Percentiles rank a stretch among this genome's conserved stretches.
phyloP scores from a whole-genome alignment of 1,284 basidiomycete genomes.

The Trametes sp. region DNA sequence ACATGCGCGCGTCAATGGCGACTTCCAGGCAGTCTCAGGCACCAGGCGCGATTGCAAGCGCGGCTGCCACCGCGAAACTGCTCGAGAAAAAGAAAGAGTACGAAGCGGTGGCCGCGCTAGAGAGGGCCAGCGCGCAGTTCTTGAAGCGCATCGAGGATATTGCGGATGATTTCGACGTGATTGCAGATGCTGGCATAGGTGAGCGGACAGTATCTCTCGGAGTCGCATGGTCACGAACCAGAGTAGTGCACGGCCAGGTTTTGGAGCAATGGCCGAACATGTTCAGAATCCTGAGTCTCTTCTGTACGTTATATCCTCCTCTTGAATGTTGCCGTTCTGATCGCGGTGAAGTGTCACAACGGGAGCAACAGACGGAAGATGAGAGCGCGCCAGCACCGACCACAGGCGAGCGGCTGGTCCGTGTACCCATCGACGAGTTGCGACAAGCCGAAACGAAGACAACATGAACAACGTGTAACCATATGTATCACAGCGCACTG shows the following conservation, averaged over 20 bases:
- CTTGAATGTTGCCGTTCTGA: background rate
- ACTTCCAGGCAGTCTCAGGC: constrained; percentile 58
- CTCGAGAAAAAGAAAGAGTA: constrained; percentile 82
- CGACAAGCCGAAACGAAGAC: constrained; percentile 40
- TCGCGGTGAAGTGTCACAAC: constrained; percentile 51
- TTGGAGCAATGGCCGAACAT: constrained; percentile 83
- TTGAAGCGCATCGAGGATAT: constrained; percentile 72
- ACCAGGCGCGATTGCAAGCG: constrained; percentile 50
- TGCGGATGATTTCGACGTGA: constrained; percentile 74
- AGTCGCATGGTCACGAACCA: background rate
- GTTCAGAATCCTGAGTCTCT: constrained; percentile 76
- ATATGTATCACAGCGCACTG: constrained; percentile 1
- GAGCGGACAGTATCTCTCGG: constrained; percentile 17
- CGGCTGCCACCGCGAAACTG: constrained; percentile 61
- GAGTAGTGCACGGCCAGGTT: constrained; percentile 74
- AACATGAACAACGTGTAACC: background rate
- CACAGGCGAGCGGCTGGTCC: constrained; percentile 56
- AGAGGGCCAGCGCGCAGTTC: constrained; percentile 67
- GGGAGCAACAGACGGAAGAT: constrained; percentile 42
- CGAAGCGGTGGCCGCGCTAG: constrained; percentile 76
- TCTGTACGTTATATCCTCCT: constrained; percentile 53
- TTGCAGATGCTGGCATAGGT: constrained; percentile 80
- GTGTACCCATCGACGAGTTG: constrained; percentile 69
- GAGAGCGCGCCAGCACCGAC: constrained; percentile 34
- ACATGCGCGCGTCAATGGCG: constrained; percentile 53